Base-by-base conservation (phyloP, 2,329 filamentous ascomycete genomes). In the Colletotrichum viniferum region DNA sequence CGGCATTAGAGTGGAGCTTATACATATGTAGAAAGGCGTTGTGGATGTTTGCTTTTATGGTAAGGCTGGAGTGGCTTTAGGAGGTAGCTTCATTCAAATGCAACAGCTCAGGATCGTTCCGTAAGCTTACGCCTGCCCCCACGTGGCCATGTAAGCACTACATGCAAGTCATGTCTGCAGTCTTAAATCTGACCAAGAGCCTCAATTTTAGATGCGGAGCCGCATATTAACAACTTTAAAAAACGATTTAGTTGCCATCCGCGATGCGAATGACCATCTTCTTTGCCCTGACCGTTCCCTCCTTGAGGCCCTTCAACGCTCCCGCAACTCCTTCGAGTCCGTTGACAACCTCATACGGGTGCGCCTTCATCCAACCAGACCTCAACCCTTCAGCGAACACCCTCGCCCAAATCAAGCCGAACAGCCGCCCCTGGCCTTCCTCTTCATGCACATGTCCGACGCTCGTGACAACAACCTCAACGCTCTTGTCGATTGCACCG, bases 201-300 rank as follows among this genome's bases (percentile, higher is more conserved):
- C 34, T 34, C 16, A 34, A 16, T 26, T 21, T 32, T 18, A 21
- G 62, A 32, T 28, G 13, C 5, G 38, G 21, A 16, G n/a, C 18
- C 21, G 14, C 26, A n/a, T 55, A n/a, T 36, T 26, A 65, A 58
- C 3, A 60, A 48, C 36, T 16, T 52, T 5, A n/a, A 58, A 18
- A 24, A 60, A n/a, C 16, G 6, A n/a, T 12, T 66, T 64, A 76
- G 2, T 73, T 68, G n/a, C 69, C 73, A 10, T 78, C 77, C 5
- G 67, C 75, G 21, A 78, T 72, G 7, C 77, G 69, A 16, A 78
- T 36, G 3, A 79, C 76, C 69, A 78, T 70, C 76, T 78, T 79
- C 67, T 79, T 79, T 24, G 34, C 76, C 12, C 74, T 72, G 10
- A 79, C 76, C 10, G 65, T 77, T 4, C 76, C 76, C 5, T 77